A percentile compares a stretch with the other conserved stretches of the same genome.
Conservation (phyloP, 257 asterid species). For the Nemophila menziesii region DNA sequence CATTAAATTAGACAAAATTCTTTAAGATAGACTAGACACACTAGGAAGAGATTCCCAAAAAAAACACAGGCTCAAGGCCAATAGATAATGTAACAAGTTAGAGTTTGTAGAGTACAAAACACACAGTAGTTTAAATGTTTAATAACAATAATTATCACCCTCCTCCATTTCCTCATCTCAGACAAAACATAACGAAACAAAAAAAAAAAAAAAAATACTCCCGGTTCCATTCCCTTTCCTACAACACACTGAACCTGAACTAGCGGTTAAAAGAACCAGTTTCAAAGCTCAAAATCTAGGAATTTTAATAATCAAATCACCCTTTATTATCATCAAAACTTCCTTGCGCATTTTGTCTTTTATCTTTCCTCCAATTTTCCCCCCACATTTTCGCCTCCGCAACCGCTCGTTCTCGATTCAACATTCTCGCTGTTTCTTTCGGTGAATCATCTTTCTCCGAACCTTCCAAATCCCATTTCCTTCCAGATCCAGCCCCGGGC, state of each 20-base stretch:
- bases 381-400: constrained; percentile 99
- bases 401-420: constrained; percentile 85
- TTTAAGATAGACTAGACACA: no score
- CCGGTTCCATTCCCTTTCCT: constrained; percentile 5
- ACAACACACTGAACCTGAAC: constrained; percentile 1
- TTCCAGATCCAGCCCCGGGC: constrained; percentile 65
- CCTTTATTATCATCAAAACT: constrained; percentile 52
- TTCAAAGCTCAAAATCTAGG: background rate
- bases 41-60: no score
- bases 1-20: no score
- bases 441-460: constrained; percentile 81
- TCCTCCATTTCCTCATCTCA: constrained; percentile 7
- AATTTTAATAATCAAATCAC: background rate
- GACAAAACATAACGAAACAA: background rate
- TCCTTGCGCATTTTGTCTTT: constrained; percentile 56
- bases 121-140: no score
- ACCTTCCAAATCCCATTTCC: constrained; percentile 70
- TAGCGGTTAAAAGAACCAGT: constrained; percentile 3
- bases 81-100: no score
- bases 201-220: background rate
- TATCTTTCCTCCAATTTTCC: constrained; percentile 79
- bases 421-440: constrained; percentile 47
- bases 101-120: no score
- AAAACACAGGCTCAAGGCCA: no score
- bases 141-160: no score